Conservation (phyloP, 257 asterid genomes). For the Salvia miltiorrhiza region DNA sequence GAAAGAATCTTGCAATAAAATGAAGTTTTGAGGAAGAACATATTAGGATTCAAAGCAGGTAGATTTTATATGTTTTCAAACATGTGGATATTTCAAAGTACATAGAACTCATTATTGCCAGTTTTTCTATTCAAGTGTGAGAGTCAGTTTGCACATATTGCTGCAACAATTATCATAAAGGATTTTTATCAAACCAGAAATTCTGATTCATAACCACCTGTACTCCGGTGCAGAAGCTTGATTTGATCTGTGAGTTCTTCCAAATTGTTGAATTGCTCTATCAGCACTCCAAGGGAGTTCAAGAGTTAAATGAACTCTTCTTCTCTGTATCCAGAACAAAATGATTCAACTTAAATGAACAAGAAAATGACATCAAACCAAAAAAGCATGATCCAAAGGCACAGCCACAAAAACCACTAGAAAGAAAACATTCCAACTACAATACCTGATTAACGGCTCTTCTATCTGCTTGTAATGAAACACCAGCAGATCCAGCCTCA, state of each 20-base stretch:
- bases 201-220: constrained; percentile 54
- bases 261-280: constrained; percentile 97
- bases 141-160: not conserved
- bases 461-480: constrained; percentile 98
- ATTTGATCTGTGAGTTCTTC: constrained; percentile 98
- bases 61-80: too few relatives aligned
- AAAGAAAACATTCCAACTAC: not conserved
- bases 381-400: constrained; percentile 13
- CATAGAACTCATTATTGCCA: too few relatives aligned
- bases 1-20: too few relatives aligned
- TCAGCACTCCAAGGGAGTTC: constrained; percentile 99
- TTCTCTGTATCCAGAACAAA: constrained; percentile 56
- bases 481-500: constrained; percentile 99
- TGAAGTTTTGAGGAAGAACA: too few relatives aligned
- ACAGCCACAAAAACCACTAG: constrained; percentile 3
- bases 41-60: too few relatives aligned
- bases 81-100: too few relatives aligned
- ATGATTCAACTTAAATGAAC: constrained; percentile 21
- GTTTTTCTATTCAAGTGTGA: not conserved
- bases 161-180: not conserved
- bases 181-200: constrained; percentile 2
- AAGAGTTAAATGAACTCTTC: constrained; percentile 94
- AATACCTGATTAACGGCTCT: constrained; percentile 90
- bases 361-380: constrained; percentile 17
- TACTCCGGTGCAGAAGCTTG: constrained; percentile 99